phyloP scores from a whole-genome alignment of 257 asterid species.

The Thymus quinquecostatus region DNA sequence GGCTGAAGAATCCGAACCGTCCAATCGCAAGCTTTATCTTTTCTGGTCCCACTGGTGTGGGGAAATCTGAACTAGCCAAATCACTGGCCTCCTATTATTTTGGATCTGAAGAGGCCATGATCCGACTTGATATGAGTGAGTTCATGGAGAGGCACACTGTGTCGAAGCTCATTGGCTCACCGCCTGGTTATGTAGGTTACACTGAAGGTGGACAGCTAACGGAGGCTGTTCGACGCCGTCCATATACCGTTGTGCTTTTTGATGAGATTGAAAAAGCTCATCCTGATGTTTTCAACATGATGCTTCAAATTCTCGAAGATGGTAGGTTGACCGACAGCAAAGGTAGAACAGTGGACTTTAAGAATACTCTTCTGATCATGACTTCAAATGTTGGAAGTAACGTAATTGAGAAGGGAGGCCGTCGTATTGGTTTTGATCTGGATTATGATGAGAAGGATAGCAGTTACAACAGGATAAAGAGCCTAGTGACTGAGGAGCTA shows the following conservation, averaged over 20 bases:
- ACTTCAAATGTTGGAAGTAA: constrained; percentile 77
- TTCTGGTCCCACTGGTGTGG: constrained; percentile 92
- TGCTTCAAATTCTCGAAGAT: constrained; percentile 89
- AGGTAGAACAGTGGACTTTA: constrained; percentile 82
- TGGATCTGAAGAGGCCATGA: constrained; percentile 84
- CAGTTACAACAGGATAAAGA: constrained; percentile 70
- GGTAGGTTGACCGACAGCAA: constrained; percentile 85
- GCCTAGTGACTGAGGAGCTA: constrained; percentile 61
- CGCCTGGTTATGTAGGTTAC: constrained; percentile 89
- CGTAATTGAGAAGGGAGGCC: constrained; percentile 69
- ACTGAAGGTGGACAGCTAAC: constrained; percentile 84
- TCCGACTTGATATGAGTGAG: constrained; percentile 91
- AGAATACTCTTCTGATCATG: constrained; percentile 80
- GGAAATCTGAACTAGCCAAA: constrained; percentile 84
- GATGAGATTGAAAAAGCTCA: constrained; percentile 93
- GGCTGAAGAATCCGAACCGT: constrained; percentile 74
- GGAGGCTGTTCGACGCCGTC: constrained; percentile 76
- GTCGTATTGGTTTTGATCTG: constrained; percentile 61
- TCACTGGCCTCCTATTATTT: constrained; percentile 75
- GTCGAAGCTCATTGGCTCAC: constrained; percentile 81
- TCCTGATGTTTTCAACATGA: constrained; percentile 75
- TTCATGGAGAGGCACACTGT: constrained; percentile 90
- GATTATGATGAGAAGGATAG: constrained; percentile 69
- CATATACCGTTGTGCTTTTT: constrained; percentile 70
- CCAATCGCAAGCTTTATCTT: constrained; percentile 89